Evolutionary conservation across 208 protist genomes (phyloP).

Genomic region (Spongospora subterranea): DNA sequence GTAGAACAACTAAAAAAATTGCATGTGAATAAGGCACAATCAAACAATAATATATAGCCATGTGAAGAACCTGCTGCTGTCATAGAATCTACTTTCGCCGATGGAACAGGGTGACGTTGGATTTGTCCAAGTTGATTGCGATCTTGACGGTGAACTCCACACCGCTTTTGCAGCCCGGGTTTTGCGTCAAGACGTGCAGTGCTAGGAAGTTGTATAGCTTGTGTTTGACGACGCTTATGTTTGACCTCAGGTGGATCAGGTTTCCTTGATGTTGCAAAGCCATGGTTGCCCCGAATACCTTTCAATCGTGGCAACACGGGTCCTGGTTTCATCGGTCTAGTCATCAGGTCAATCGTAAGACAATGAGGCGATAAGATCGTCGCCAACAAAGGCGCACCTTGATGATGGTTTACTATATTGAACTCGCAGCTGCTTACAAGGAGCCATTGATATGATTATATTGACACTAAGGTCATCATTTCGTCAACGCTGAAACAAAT

Average conservation of each 20-base stretch:
- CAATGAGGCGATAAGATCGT: too few species aligned
- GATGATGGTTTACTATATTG: too few species aligned
- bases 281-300: too few species aligned
- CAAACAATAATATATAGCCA: neutral
- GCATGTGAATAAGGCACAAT: neutral
- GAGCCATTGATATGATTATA: too few species aligned
- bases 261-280: too few species aligned
- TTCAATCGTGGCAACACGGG: neutral
- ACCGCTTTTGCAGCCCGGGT: neutral
- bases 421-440: too few species aligned
- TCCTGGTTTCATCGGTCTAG: neutral
- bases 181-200: neutral
- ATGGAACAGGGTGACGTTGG: neutral
- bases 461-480: too few species aligned
- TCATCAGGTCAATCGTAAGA: too few species aligned
- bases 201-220: slow-evolving; percentile 20
- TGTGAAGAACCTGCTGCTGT: neutral
- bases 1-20: slow-evolving; percentile 3
- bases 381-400: too few species aligned
- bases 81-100: neutral
- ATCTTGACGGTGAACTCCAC: neutral
- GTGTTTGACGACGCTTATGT: neutral
- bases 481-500: too few species aligned
- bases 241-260: neutral
- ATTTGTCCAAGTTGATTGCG: too few species aligned